These are phyloP conservation scores for Botrytis pseudocinerea DNA, from an alignment of 2,329 filamentous ascomycete species.

Conservation along the genomic window DNA sequence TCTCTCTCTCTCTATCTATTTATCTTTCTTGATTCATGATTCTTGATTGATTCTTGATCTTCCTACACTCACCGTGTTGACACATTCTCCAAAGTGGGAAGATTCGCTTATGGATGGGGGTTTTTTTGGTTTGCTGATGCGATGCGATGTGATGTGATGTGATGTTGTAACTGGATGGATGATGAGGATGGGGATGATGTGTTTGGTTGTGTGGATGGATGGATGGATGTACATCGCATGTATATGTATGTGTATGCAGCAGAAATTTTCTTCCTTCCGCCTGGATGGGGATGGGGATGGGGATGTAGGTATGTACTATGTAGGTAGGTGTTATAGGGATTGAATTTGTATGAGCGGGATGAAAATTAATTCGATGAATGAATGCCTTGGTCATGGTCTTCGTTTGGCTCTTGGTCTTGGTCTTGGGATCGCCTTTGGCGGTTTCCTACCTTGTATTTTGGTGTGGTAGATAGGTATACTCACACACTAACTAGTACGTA, in stretches of 20 bases:
- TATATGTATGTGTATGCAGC: constrained; percentile 2
- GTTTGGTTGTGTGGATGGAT: neutral
- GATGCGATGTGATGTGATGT: neutral
- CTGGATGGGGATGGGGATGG: neutral
- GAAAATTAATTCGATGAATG: no score
- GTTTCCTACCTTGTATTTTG: no score
- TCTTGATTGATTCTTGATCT: neutral
- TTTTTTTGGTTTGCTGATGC: neutral
- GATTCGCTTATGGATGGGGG: constrained; percentile 3
- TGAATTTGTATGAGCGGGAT: no score
- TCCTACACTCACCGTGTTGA: neutral
- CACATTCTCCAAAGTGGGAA: no score
- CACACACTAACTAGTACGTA: no score
- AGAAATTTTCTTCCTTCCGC: constrained; percentile 11
- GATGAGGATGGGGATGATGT: constrained; percentile 1
- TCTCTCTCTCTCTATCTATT: no score
- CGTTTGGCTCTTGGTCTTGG: no score
- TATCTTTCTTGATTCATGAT: no score
- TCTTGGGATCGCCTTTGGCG: no score
- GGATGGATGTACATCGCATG: neutral
- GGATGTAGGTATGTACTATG: neutral
- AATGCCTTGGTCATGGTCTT: no score
- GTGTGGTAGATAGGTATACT: no score
- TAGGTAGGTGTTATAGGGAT: no score
- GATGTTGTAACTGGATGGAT: neutral